Conservation (phyloP, 768 basidiomycete genomes). For the Kwoniella sp. region DNA sequence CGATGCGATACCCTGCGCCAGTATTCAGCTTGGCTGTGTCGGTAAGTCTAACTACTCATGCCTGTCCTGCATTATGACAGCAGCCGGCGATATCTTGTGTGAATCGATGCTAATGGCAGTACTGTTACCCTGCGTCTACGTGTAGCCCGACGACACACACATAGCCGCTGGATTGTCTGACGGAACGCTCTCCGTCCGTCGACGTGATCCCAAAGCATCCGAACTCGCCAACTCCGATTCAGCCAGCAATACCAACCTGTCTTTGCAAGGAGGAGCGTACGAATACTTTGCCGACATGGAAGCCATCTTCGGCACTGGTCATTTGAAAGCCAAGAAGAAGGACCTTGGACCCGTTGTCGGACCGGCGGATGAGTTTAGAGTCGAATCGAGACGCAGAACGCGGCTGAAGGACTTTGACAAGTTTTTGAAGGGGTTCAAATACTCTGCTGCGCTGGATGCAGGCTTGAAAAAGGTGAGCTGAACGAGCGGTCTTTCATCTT, state of each 20-base stretch:
- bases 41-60: slow-evolving; percentile 60
- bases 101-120: too few species aligned
- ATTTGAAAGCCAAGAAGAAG: slow-evolving; percentile 58
- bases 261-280: slow-evolving; percentile 62
- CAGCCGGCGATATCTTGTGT: too few species aligned
- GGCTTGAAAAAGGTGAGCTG: slow-evolving; percentile 75
- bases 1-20: slow-evolving; percentile 96
- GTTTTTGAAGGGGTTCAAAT: slow-evolving; percentile 86
- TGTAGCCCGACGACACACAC: slow-evolving; percentile 91
- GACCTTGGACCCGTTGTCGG: slow-evolving; percentile 64
- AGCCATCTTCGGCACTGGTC: slow-evolving; percentile 62
- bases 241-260: slow-evolving; percentile 57
- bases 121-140: too few species aligned
- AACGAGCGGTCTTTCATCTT: not conserved
- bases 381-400: slow-evolving; percentile 71
- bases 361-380: slow-evolving; percentile 69
- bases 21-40: slow-evolving; percentile 87
- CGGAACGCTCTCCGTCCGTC: slow-evolving; percentile 94
- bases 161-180: slow-evolving; percentile 97
- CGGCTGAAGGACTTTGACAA: slow-evolving; percentile 84
- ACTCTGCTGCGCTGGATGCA: slow-evolving; percentile 89
- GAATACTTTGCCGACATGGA: slow-evolving; percentile 69
- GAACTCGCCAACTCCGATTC: slow-evolving; percentile 58
- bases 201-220: slow-evolving; percentile 76
- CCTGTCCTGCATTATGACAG: not conserved